Percentiles rank a stretch among this genome's conserved stretches.
phyloP scores from a whole-genome alignment of 768 basidiomycete genomes.

The Mycena chlorophos region DNA sequence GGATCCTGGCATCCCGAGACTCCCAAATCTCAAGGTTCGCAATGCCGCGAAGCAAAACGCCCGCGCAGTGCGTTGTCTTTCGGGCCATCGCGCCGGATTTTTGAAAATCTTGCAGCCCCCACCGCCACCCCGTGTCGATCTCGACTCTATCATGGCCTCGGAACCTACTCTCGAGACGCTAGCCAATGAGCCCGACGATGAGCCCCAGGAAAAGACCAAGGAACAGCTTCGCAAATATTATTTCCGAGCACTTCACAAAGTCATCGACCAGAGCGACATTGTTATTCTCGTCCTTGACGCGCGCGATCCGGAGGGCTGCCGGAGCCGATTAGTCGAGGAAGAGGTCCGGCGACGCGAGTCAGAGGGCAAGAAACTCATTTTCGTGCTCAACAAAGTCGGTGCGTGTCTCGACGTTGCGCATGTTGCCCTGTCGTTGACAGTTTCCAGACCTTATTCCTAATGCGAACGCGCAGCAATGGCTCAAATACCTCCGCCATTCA shows the following conservation, averaged over 20 bases:
- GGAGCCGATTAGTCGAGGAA: slow-evolving; percentile 91
- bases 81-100: background rate
- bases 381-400: slow-evolving; percentile 98
- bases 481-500: slow-evolving; percentile 86
- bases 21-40: slow-evolving; percentile 69
- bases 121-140: slow-evolving; percentile 37
- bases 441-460: slow-evolving; percentile 81
- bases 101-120: slow-evolving; percentile 23
- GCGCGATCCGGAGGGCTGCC: slow-evolving; percentile 90
- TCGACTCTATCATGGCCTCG: slow-evolving; percentile 70
- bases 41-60: slow-evolving; percentile 52
- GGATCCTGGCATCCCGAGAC: slow-evolving; percentile 84
- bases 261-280: slow-evolving; percentile 92
- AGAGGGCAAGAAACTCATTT: slow-evolving; percentile 90
- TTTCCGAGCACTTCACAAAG: slow-evolving; percentile 80
- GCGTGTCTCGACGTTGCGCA: slow-evolving; percentile 27
- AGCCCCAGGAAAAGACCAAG: slow-evolving; percentile 49
- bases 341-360: slow-evolving; percentile 83
- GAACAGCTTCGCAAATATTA: slow-evolving; percentile 75
- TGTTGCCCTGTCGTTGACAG: background rate
- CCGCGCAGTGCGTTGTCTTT: slow-evolving; percentile 37
- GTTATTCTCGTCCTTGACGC: slow-evolving; percentile 90
- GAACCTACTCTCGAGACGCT: slow-evolving; percentile 70
- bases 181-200: slow-evolving; percentile 48
- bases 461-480: slow-evolving; percentile 86